Percentiles rank a stretch among this genome's conserved stretches.
phyloP scores from a whole-genome alignment of 2,329 filamentous ascomycete species.

The Neurospora sp. region DNA sequence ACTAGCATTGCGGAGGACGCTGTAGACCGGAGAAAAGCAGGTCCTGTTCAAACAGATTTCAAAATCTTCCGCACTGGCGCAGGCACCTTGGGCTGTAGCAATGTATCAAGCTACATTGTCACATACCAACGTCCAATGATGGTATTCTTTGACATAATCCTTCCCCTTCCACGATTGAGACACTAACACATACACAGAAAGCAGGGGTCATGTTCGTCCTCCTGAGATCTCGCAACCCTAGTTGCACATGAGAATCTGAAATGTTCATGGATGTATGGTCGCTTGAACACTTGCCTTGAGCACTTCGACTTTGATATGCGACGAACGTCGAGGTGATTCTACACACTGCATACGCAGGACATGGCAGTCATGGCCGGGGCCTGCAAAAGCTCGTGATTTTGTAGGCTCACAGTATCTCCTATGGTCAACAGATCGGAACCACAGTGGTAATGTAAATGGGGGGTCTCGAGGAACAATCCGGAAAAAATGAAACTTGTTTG shows the following conservation, averaged over 20 bases:
- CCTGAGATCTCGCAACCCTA: not conserved
- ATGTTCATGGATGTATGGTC: not conserved
- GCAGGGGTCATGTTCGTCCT: not conserved
- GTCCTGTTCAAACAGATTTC: not conserved
- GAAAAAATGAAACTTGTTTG: not conserved
- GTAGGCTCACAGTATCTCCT: not conserved
- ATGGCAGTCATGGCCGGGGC: not conserved
- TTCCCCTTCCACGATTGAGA: not conserved
- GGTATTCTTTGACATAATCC: not conserved
- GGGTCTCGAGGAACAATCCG: not conserved
- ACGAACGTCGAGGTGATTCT: not conserved
- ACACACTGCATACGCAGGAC: not conserved
- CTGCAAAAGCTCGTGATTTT: not conserved
- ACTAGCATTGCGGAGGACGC: not conserved
- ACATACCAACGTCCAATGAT: not conserved
- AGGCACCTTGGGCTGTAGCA: not conserved
- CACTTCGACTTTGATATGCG: not conserved
- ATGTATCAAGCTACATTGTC: not conserved
- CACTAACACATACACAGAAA: not conserved
- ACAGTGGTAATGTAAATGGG: not conserved
- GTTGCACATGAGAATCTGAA: not conserved
- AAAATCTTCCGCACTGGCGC: not conserved
- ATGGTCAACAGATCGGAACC: not conserved
- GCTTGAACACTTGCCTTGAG: not conserved
- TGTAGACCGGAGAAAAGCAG: not conserved